A percentile compares a stretch with the other conserved stretches of the same genome.
These are phyloP conservation scores for Nannochloropsis salina DNA, from an alignment of 108 stramenopile genomes.

Conservation along the genomic window DNA sequence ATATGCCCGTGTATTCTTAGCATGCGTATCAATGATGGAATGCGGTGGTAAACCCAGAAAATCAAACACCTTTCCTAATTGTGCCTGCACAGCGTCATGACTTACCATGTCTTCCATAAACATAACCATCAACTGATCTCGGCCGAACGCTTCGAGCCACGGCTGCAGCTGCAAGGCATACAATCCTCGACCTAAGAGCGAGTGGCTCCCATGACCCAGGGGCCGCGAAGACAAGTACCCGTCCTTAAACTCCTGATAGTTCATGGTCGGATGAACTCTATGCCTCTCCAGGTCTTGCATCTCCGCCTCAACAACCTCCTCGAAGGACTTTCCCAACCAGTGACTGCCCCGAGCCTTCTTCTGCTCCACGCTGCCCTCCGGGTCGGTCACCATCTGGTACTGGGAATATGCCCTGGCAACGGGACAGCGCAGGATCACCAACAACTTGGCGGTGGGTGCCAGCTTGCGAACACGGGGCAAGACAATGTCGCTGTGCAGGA, in stretches of 20 bases:
- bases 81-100: slow-evolving; percentile 51
- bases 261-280: neutral
- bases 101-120: slow-evolving; percentile 69
- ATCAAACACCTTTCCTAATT: slow-evolving; percentile 61
- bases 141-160: slow-evolving; percentile 74
- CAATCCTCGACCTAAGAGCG: slow-evolving; percentile 74
- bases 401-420: slow-evolving; percentile 79
- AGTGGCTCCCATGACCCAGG: slow-evolving; percentile 68
- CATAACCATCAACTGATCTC: slow-evolving; percentile 65
- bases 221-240: slow-evolving; percentile 53
- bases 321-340: slow-evolving; percentile 70
- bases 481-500: slow-evolving; percentile 69
- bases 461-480: slow-evolving; percentile 68
- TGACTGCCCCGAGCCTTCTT: slow-evolving; percentile 60
- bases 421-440: slow-evolving; percentile 89
- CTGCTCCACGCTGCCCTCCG: slow-evolving; percentile 72
- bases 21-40: slow-evolving; percentile 34
- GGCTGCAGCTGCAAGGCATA: slow-evolving; percentile 82
- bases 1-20: slow-evolving; percentile 49
- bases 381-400: slow-evolving; percentile 84
- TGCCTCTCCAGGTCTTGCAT: slow-evolving; percentile 41
- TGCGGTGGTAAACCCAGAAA: slow-evolving; percentile 62
- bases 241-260: slow-evolving; percentile 53
- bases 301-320: slow-evolving; percentile 73
- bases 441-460: slow-evolving; percentile 53